Evolutionary conservation across 768 basidiomycete species (phyloP), one percentile per base, ranked within the genome.

Genomic region (Termitomyces sp.): DNA sequence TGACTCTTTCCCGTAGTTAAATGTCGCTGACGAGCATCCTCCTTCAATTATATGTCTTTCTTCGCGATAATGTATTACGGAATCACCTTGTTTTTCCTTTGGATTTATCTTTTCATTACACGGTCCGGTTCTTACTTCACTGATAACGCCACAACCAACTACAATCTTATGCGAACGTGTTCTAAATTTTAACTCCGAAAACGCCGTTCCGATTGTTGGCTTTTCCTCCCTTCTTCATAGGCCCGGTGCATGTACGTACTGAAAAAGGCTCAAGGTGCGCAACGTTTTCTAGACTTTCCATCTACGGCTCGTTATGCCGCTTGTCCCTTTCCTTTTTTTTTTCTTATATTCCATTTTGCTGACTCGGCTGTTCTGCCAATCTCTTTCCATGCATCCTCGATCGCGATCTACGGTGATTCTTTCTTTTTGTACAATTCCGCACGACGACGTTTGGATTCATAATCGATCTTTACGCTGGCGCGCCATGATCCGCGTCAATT

Each of bases 181-280:
- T 38, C 17, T 17, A 38, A 40, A n/a, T 40, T 40, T n/a, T 40
- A n/a, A n/a, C 38, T 40, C 38, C 4, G 38, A n/a, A 40, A 4
- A 40, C 38, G 38, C 4, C 1, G 5, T 40, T 40, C 5, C 38
- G n/a, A n/a, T 40, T 47, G 56, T 54, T 49, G 45, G 50, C 35
- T 34, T 51, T 27, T 57, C 50, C 44, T 38, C 41, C 27, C 17
- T 44, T 35, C 45, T 57, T 32, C 57, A 54, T 68, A 92, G 90
- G 43, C 84, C 86, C 62, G 89, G 91, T 57, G 91, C 91, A 46
- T 93, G 91, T 71, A 87, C 81, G 3, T 84, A 92, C 65, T 93
- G 91, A 80, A 93, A 91, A 71, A 88, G 85, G 67, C 83, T 92
- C 65, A 93, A 93, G 86, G 89, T 87, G 71, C 57, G 83, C 74